Base-by-base conservation (phyloP, 345 rosid genomes). In the Iberis pinnata region DNA sequence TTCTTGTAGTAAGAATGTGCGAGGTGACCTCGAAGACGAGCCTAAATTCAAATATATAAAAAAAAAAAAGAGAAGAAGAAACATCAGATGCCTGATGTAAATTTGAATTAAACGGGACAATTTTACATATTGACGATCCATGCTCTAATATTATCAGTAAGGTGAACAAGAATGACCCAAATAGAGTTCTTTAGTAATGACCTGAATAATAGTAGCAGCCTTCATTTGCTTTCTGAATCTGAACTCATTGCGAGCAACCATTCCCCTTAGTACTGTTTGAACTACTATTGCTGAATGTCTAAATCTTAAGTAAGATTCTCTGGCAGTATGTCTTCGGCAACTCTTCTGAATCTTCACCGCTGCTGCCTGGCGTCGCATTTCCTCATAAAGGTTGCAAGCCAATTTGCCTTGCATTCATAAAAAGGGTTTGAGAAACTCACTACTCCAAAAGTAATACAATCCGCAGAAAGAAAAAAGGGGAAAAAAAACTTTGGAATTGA, bases 171-270 rank as follows among this genome's bases (percentile, higher is more conserved):
- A 54, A 64, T 53, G 49, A 46, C 38, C 38, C 72, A 36, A 56
- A 56, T 45, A 52, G n/a, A 16, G 45, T 17, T 40, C 52, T 51
- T 29, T 12, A 40, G 48, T 32, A 37, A 26, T 15, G n/a, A 92
- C 99, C 99, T 93, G 90, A 50, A 93, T 72, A 56, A 75, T 70
- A 53, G 78, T 82, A 64, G 97, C 85, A 58, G 95, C 99, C 78
- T 80, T 88, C 15, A 94, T 88, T 75, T 79, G 90, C 80, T 72
- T 85, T 79, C 87, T 76, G 74, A 78, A 81, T 73, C 94, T 79
- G 76, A 88, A 93, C 53, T 83, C 99, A 74, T 86, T 77, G 61
- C 88, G 89, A 76, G 97, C 94, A 63, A 76, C 76, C 99, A 88
- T 88, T 43, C 89, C 94, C 72, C 95, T 85, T 61, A 88, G 75